These are phyloP conservation scores for Streptanthus diversifolius DNA, from an alignment of 345 rosid species.

Conservation along the genomic window DNA sequence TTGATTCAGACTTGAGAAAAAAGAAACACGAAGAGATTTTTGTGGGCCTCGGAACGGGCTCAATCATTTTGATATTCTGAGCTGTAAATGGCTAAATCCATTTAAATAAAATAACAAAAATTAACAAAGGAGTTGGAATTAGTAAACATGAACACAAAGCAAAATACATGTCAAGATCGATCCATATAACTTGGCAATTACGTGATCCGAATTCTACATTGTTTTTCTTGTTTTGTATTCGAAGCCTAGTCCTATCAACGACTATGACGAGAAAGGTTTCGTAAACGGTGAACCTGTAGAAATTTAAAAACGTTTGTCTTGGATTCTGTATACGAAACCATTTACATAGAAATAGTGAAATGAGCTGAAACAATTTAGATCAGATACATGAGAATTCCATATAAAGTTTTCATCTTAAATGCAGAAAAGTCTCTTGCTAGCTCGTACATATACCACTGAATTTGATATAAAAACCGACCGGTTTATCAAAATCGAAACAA, in stretches of 20 bases:
- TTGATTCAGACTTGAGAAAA: background rate
- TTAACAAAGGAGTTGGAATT: no score
- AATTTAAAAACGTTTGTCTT: background rate
- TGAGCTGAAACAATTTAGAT: background rate
- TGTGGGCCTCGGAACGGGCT: background rate
- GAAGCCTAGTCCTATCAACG: no score
- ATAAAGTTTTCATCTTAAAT: background rate
- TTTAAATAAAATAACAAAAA: no score
- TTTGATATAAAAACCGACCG: background rate
- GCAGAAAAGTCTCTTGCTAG: background rate
- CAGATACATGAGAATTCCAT: conserved; percentile 1
- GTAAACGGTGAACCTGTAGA: background rate
- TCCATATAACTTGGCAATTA: no score
- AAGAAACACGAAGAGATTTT: background rate
- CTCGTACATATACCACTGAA: background rate
- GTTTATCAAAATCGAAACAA: conserved; percentile 1
- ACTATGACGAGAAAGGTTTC: no score
- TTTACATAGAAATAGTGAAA: conserved; percentile 11
- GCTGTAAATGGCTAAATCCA: background rate
- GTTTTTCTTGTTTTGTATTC: no score
- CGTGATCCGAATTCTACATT: no score
- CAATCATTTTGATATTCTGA: background rate
- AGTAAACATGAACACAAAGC: no score
- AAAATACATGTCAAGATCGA: no score
- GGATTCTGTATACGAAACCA: conserved; percentile 23